Percentiles rank a stretch among this genome's conserved stretches.
phyloP scores from a whole-genome alignment of 1,284 basidiomycete genomes.

The Melampsora abietis-canadensis region DNA sequence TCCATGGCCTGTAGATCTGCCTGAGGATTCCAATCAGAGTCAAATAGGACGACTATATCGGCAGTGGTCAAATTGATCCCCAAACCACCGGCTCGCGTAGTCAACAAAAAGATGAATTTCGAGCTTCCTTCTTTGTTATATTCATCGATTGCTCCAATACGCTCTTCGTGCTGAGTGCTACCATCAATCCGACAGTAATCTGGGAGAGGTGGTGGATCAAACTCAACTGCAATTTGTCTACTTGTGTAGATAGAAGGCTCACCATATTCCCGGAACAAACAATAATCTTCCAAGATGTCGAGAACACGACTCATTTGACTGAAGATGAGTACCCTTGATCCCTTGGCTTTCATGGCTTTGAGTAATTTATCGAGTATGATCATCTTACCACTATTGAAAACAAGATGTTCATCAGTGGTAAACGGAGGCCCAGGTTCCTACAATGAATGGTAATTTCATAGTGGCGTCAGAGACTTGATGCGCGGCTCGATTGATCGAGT shows the following conservation, averaged over 20 bases:
- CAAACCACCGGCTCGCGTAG: slow-evolving; percentile 94
- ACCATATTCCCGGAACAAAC: slow-evolving; percentile 86
- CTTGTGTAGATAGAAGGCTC: slow-evolving; percentile 52
- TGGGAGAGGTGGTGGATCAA: slow-evolving; percentile 52
- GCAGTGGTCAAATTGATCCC: slow-evolving; percentile 96
- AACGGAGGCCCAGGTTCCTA: slow-evolving; percentile 88
- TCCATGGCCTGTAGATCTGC: slow-evolving; percentile 99
- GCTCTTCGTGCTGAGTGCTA: slow-evolving; percentile 90
- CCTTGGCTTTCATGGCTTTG: slow-evolving; percentile 80
- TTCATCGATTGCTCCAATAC: slow-evolving; percentile 91
- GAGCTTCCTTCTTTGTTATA: slow-evolving; percentile 94
- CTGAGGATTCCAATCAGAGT: slow-evolving; percentile 99
- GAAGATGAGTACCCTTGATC: slow-evolving; percentile 93
- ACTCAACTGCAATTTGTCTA: neutral
- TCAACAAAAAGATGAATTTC: slow-evolving; percentile 94
- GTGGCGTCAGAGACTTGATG: neutral
- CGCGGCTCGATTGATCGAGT: neutral
- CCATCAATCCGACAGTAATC: slow-evolving; percentile 98
- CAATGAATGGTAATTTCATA: neutral
- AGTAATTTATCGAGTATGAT: slow-evolving; percentile 92
- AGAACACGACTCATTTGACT: slow-evolving; percentile 95
- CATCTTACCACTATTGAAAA: slow-evolving; percentile 96
- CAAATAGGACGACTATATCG: slow-evolving; percentile 94
- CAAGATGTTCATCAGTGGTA: slow-evolving; percentile 94
- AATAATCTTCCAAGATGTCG: slow-evolving; percentile 97